These are phyloP conservation scores for Chalaropsis thielavioides DNA, from an alignment of 2,329 filamentous ascomycete species.

Conservation along the genomic window DNA sequence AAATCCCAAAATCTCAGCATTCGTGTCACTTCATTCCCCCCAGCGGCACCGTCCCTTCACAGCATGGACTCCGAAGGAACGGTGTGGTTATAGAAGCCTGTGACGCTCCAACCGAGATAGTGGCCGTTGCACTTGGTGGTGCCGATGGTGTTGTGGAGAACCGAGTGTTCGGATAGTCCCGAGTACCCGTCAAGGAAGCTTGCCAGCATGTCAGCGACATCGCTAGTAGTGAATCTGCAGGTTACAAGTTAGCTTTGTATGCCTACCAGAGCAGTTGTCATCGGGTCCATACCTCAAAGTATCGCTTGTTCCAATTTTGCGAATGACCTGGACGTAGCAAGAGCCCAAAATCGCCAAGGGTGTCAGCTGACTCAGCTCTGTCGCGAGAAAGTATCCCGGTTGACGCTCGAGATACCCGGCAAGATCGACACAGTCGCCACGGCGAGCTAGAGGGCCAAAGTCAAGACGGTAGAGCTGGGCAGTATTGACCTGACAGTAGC, in stretches of 20 bases:
- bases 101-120: slow-evolving; percentile 9
- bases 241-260: background rate
- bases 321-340: slow-evolving; percentile 11
- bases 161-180: background rate
- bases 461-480: slow-evolving; percentile 2
- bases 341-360: slow-evolving; percentile 3
- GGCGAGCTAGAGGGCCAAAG: slow-evolving; percentile 6
- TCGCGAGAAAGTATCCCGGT: slow-evolving; percentile 11
- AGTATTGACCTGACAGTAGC: background rate
- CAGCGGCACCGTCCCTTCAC: background rate
- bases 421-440: background rate
- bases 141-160: background rate
- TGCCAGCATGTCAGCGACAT: background rate
- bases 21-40: background rate
- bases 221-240: slow-evolving; percentile 5
- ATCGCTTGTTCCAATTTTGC: background rate
- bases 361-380: slow-evolving; percentile 3
- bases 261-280: background rate
- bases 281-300: background rate
- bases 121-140: slow-evolving; percentile 2
- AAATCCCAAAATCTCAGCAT: background rate
- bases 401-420: background rate
- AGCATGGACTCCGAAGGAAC: background rate
- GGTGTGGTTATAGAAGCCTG: slow-evolving; percentile 7
- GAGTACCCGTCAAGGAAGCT: background rate